Evolutionary conservation across 2,329 filamentous ascomycete species (phyloP), one percentile per base, ranked within the genome.

Genomic region (Sodiomyces alkalinus): DNA sequence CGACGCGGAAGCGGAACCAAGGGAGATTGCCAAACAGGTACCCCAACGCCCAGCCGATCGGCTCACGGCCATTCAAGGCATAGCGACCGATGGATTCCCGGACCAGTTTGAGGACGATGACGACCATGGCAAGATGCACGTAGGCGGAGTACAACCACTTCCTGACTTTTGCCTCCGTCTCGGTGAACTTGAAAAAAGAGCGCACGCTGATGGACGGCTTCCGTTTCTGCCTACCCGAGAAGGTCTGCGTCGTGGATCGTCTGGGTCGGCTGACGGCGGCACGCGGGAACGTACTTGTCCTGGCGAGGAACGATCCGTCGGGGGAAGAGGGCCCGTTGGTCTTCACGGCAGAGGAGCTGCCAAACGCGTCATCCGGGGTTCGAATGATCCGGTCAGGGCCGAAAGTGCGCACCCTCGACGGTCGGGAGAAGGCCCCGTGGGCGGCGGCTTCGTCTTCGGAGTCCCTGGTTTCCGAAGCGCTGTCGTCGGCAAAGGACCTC

Each of bases 21-120:
- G 69, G 64, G 8, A 86, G 47, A 41, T 92, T 80, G 9, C 87
- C 86, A 35, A 96, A 69, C 3, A 94, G 57, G 49, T 98, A 98
- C 2, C 82, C 78, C 8, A 94, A 52, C 0, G 83, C 86, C 90
- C 90, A 98, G 3, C 87, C 82, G 24, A 98, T 70, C 0, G 90
- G 85, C 41, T 98, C 90, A 28, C 73, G 58, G 11, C 71, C 73
- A 19, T 64, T 45, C 2, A 98, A 60, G 10, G 83, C 85, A 36
- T 68, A 61, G 23, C 56, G 53, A 21, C 65, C 55, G 27, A 96
- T 71, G 39, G 82, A 79, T 3, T 61, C 59, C 30, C 85, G 70
- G 17, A 96, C 65, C 0, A 74, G 79, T 3, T 73, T 52, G 4
- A 93, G 52, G 29, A 92, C 69, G 18, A 82, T 68, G 1, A 58